These are phyloP conservation scores for Cubamyces lactineus DNA, from an alignment of 768 basidiomycete species.

Conservation along the genomic window DNA sequence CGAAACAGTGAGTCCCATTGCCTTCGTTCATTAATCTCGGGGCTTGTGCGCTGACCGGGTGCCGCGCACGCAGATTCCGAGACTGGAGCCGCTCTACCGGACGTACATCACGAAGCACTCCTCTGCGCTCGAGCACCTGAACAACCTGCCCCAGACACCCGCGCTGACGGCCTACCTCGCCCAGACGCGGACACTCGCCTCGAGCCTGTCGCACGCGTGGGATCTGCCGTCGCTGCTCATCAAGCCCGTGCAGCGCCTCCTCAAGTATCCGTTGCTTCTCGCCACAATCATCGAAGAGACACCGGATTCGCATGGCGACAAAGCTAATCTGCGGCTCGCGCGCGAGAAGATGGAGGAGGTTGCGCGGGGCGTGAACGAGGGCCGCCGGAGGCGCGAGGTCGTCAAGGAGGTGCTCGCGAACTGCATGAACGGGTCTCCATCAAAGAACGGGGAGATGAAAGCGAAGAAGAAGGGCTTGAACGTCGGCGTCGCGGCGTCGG, in stretches of 20 bases:
- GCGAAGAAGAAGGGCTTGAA: conserved; percentile 44
- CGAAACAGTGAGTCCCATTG: conserved; percentile 55
- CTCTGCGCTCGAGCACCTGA: conserved; percentile 70
- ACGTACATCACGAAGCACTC: conserved; percentile 83
- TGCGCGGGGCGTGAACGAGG: conserved; percentile 79
- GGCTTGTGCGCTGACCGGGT: conserved; percentile 5
- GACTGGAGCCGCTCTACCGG: conserved; percentile 73
- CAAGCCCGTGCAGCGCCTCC: conserved; percentile 94
- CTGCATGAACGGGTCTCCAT: conserved; percentile 41
- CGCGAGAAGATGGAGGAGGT: conserved; percentile 68
- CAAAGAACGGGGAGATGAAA: conserved; percentile 34
- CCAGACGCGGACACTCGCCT: conserved; percentile 66
- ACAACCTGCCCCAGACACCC: conserved; percentile 51
- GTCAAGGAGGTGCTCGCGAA: conserved; percentile 68
- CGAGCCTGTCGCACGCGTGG: conserved; percentile 83
- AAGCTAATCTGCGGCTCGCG: conserved; percentile 56
- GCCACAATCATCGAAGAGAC: conserved; percentile 76
- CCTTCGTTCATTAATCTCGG: conserved; percentile 17
- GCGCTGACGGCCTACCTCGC: conserved; percentile 68
- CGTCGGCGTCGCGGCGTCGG: conserved; percentile 54
- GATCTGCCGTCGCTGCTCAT: conserved; percentile 94
- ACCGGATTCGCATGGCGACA: conserved; percentile 68
- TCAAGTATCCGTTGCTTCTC: conserved; percentile 92
- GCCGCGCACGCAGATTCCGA: conserved; percentile 54
- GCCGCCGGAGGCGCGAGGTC: conserved; percentile 73